Base-by-base conservation (phyloP, 371 early-diverging fungal genomes). In the Mortierella sp. region DNA sequence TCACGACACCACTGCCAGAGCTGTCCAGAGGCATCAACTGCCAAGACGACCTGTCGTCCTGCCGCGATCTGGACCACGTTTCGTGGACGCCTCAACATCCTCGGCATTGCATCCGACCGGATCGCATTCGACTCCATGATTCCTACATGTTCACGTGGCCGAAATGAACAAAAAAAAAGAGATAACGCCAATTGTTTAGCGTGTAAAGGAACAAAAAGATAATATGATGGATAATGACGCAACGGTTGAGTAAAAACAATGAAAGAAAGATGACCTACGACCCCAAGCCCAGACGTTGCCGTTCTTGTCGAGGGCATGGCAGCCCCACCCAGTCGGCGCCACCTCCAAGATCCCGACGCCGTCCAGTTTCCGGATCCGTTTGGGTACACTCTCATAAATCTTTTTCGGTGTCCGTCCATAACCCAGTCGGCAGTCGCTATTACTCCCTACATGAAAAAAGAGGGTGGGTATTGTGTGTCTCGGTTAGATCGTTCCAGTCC, bases 211-310 rank as follows among this genome's bases (percentile, higher is more conserved):
- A 63, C 63, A 0, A 68, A 41, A 41, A 38, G 68, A 41, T 24
- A 68, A 68, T 68, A 68, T 68, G 38, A 68, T 68, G 35, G 35
- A 35, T 35, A 35, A 35, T 35, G 35, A 35, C 35, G 68, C 68
- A 68, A 68, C 68, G 41, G 1, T 38, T 63, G 43, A 48, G 16
- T 58, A 32, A 48, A 16, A 32, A 24, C 41, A 32, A 11, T 16
- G 60, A 32, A 32, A 32, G 16, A 5, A 14, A 16, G 12, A n/a
- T 10, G 2, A 81, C 84, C 78, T 84, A 85, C 86, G 82, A 18
- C 86, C 86, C 86, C 86, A 85, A 11, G 86, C 79, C 86, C 86
- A 85, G 21, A 85, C 77, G 41, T 79, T 75, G 27, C 86, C 86
- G 2, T 82, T 76, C 58, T 78, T 78, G 49, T 85, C 86, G 35